phyloP scores from a whole-genome alignment of 2,329 filamentous ascomycete species.

The Exophiala mesophila region DNA sequence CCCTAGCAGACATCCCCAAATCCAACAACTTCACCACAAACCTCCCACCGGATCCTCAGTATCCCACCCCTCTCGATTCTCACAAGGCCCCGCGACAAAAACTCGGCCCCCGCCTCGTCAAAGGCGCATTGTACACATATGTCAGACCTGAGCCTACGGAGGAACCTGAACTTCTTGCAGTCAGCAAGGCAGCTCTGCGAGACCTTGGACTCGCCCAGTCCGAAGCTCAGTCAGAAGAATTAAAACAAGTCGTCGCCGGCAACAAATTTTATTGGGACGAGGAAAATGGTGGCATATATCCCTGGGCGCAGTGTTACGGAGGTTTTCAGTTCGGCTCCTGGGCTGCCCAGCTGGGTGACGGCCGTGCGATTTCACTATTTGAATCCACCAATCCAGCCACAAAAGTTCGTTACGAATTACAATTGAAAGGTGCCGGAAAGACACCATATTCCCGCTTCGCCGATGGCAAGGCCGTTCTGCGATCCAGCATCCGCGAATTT shows the following conservation, averaged over 20 bases:
- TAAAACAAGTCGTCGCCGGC: conserved; percentile 71
- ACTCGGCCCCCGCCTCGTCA: conserved; percentile 77
- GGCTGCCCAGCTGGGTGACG: conserved; percentile 94
- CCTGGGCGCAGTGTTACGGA: conserved; percentile 98
- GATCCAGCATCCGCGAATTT: conserved; percentile 91
- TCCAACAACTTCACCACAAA: conserved; percentile 60
- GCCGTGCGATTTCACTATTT: conserved; percentile 88
- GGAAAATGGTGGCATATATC: conserved; percentile 75
- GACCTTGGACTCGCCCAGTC: conserved; percentile 71
- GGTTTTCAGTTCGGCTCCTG: conserved; percentile 67
- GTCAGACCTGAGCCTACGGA: conserved; percentile 72
- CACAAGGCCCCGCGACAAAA: conserved; percentile 73
- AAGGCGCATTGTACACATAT: conserved; percentile 80
- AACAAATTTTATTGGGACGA: conserved; percentile 75
- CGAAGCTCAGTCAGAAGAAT: conserved; percentile 67
- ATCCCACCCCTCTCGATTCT: conserved; percentile 74
- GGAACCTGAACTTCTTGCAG: conserved; percentile 71
- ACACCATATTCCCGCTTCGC: conserved; percentile 96
- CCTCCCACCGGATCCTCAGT: conserved; percentile 70
- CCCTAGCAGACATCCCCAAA: conserved; percentile 53
- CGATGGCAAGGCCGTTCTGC: conserved; percentile 87
- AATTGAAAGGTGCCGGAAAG: conserved; percentile 87
- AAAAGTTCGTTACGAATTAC: conserved; percentile 75
- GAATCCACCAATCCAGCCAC: conserved; percentile 74
- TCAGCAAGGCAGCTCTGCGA: conserved; percentile 71